phyloP scores from a whole-genome alignment of 2,329 filamentous ascomycete species.

The Xylaria sp. region DNA sequence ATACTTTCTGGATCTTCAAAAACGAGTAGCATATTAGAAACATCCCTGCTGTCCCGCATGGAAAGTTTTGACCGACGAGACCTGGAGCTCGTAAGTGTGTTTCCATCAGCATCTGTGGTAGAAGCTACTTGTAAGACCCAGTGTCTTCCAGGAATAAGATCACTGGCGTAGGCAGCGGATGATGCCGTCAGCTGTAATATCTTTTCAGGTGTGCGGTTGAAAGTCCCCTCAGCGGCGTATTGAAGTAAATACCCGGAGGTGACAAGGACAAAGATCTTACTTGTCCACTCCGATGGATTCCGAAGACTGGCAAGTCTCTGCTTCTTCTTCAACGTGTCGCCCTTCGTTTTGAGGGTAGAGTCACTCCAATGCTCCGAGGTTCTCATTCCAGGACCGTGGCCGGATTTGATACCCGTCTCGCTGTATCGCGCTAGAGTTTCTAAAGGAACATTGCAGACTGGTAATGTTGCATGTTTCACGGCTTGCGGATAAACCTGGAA shows the following conservation, averaged over 20 bases:
- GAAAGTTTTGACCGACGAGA: constrained; percentile 71
- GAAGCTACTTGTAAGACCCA: constrained; percentile 81
- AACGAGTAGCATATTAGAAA: constrained; percentile 72
- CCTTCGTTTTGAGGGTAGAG: constrained; percentile 41
- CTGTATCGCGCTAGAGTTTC: constrained; percentile 71
- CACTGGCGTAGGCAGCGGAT: constrained; percentile 80
- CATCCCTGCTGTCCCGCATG: constrained; percentile 63
- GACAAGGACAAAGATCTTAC: constrained; percentile 74
- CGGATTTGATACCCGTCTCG: constrained; percentile 51
- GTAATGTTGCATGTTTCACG: constrained; percentile 74
- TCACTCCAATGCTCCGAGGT: constrained; percentile 38
- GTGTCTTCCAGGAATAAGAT: constrained; percentile 78
- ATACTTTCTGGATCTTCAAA: constrained; percentile 76
- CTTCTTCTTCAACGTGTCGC: constrained; percentile 53
- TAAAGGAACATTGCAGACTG: constrained; percentile 69
- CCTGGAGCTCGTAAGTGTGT: constrained; percentile 55
- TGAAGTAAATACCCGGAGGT: constrained; percentile 76
- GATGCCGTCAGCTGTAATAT: constrained; percentile 73
- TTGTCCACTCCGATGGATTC: constrained; percentile 66
- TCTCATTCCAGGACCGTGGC: constrained; percentile 39
- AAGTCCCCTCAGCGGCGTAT: constrained; percentile 72
- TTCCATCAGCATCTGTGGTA: constrained; percentile 63
- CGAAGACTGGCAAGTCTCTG: constrained; percentile 50
- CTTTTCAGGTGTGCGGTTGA: constrained; percentile 76
- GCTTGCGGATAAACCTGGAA: constrained; percentile 89